Base-by-base conservation (phyloP, 2,329 filamentous ascomycete species). In the Paecilomyces variotii region DNA sequence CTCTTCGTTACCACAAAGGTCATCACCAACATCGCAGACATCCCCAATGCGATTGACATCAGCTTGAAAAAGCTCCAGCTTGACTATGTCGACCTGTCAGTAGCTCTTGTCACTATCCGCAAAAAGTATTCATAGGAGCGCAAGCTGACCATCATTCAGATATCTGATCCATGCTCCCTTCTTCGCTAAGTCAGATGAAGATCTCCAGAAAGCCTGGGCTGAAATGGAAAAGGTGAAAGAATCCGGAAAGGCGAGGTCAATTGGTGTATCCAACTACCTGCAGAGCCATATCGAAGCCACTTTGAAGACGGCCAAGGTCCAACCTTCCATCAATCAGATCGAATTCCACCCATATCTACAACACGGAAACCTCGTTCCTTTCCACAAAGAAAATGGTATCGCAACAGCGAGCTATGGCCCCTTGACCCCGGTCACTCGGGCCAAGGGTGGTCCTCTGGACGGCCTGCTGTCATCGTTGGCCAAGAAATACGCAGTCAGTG, bases 161-260 rank as follows among this genome's bases (percentile, higher is more conserved):
- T 86, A 85, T 65, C 73, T 87, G 12, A 86, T 87, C 61, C 85
- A 87, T 66, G 71, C 77, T 2, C 85, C 84, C 0, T 87, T 83
- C 72, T 84, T 81, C 62, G 79, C 78, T 45, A 77, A 81, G 53
- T 76, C 77, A 0, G 79, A 84, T 54, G 72, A 72, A 30, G 78
- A 83, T 12, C 76, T 86, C 14, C 84, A 86, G 68, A 68, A 74
- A 32, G 79, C 81, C 52, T 87, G 84, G 84, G 78, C 79, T 45
- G 74, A 78, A 4, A 84, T 87, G 83, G 84, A 87, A 65, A 71
- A 77, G 45, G 71, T 87, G 45, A 78, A 84, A 62, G 72, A 75
- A n/a, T 70, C 78, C 12, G 84, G 84, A 14, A 80, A 86, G 59
- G 79, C 81, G 4, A 82, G 80, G 57, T 82, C 81, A 5, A 87